Base-by-base conservation (phyloP, 2,329 filamentous ascomycete genomes). In the Teratosphaeria epicoccoides region DNA sequence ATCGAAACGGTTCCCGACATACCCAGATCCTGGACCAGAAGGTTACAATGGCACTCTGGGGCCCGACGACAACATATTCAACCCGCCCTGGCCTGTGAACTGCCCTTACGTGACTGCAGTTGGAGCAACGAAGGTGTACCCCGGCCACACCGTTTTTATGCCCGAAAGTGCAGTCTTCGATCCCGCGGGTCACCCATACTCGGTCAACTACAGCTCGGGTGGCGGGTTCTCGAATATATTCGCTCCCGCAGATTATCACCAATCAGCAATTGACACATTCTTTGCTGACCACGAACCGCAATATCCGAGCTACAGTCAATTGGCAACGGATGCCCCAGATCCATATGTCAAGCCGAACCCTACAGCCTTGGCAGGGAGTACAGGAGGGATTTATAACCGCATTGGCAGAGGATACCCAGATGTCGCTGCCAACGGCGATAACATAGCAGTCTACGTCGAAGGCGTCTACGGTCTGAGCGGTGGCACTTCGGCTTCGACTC, bases 91-190 rank as follows among this genome's bases (percentile, higher is more conserved):
- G 46, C 50, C 50, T 17, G 40, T 43, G 24, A 52, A 47, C 20
- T 52, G 50, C 37, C 65, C 65, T 1, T 67, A 61, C 49, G 46
- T 67, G 47, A 66, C 64, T 17, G 70, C 73, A 2, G 76, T 79
- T 0, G 77, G 77, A 17, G 76, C 75, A 9, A 79, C 77, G 3
- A 54, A 54, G 22, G 43, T 54, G 4, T 49, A 51, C 24, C 52
- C 52, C 17, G 40, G 40, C 26, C n/a, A 54, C 50, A 51, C 49
- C 6, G 49, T 49, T 26, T 45, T 37, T 22, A 25, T 47, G 6
- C 54, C 52, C 22, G 57, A 59, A 44, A 53, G 50, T 12, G 57
- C 56, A 11, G 57, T 54, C 9, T 49, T 40, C 33, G 52, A 59
- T 17, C 56, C 56, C 1, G 47, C 48, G 6, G 33, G 25, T 12